Base-by-base conservation (phyloP, 495 filamentous ascomycete species). In the Haplographium delicatum region DNA sequence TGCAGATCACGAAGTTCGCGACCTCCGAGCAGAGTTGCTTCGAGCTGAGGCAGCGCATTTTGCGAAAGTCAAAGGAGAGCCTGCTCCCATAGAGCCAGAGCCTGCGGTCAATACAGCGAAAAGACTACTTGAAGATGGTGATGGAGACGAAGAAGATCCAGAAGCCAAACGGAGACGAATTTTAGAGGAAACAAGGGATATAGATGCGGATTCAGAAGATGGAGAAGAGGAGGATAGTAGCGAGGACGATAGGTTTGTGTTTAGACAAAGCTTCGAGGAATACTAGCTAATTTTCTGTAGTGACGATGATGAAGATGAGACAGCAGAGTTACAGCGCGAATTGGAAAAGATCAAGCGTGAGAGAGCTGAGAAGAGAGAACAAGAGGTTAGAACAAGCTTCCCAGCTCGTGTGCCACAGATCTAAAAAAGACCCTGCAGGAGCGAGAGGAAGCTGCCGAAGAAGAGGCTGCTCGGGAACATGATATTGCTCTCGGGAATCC, bases 401-500 rank as follows among this genome's bases (percentile, higher is more conserved):
- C 19, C 19, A 6, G 19, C 13, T 35, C 6, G 15, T 38, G 5
- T 35, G 45, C 54, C 15, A n/a, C 28, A 8, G 26, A 11, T 34
- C 56, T 46, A 31, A 60, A 47, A 38, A n/a, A 19, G 39, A 50
- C 26, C 15, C 26, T 42, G 30, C 50, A 85, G 79, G 88, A 91
- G 62, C 80, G 75, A 26, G 89, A 89, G 62, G 82, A 81, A 45
- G 83, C 79, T 20, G 85, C 78, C 7, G 73, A 80, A 47, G 93
- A 96, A 57, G 73, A 91, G 63, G 91, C 87, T 62, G 76, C 86
- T 60, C 77, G 85, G 26, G 93, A 96, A 65, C 72, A 80, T 47
- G 88, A 96, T 51, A 95, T 98, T 57, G 91, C 93, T 22, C 71
- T 85, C 40, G 93, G 93, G 13, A 98, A 98, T 63, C 94, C 93